Percentiles rank a stretch among this genome's conserved stretches.
Evolutionary conservation across 441 rosid genomes (phyloP).

Genomic region (Omphalea diandra): DNA sequence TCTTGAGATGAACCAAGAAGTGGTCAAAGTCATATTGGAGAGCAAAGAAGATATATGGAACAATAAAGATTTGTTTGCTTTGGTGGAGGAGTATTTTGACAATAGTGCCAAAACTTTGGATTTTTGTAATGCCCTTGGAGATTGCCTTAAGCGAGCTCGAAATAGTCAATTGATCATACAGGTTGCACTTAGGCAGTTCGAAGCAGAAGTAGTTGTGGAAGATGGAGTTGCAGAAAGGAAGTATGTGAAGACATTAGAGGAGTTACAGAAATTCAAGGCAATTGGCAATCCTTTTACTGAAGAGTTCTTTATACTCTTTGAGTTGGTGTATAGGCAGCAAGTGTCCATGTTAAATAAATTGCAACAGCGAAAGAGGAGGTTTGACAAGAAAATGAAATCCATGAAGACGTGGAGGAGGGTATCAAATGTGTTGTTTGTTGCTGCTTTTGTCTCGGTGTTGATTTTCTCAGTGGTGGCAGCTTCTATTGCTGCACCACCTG

Average conservation of each 20-base stretch:
- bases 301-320: constrained; percentile 63
- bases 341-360: constrained; percentile 59
- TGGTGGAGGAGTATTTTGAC: constrained; percentile 81
- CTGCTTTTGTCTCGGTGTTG: constrained; percentile 66
- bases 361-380: constrained; percentile 53
- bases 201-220: constrained; percentile 40
- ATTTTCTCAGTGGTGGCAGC: constrained; percentile 87
- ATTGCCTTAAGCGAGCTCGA: constrained; percentile 63
- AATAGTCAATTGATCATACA: constrained; percentile 69
- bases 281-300: constrained; percentile 73
- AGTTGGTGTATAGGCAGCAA: constrained; percentile 59
- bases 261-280: constrained; percentile 67
- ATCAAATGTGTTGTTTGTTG: constrained; percentile 65
- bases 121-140: constrained; percentile 68
- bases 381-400: constrained; percentile 65
- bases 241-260: constrained; percentile 60
- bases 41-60: constrained; percentile 85
- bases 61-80: constrained; percentile 53
- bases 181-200: constrained; percentile 71
- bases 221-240: constrained; percentile 33
- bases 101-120: constrained; percentile 67
- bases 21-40: constrained; percentile 67
- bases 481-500: constrained; percentile 76
- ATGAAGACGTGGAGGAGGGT: constrained; percentile 74
- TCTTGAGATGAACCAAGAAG: constrained; percentile 82